A percentile compares a stretch with the other conserved stretches of the same genome.
Evolutionary conservation across 1,139 yeast genomes (phyloP).

Genomic region (Taiozyma onychis): DNA sequence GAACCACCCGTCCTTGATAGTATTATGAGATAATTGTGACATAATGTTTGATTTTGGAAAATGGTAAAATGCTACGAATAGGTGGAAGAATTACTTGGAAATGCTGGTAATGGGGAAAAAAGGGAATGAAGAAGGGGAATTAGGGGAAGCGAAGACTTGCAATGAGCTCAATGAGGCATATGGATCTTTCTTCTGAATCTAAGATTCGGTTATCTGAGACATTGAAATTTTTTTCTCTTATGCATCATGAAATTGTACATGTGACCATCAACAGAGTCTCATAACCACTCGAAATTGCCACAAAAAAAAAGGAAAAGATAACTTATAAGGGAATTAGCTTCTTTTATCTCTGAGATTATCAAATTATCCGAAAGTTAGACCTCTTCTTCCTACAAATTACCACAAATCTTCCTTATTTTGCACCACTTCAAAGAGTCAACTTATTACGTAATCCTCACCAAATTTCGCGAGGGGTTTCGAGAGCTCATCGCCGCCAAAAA

Average conservation of each 20-base stretch:
- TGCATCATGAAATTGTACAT: neutral
- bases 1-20: conserved; percentile 76
- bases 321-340: too few relatives aligned
- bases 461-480: neutral
- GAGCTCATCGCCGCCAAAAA: neutral
- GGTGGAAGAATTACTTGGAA: neutral
- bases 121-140: neutral
- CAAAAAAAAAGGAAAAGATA: too few relatives aligned
- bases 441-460: neutral
- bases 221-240: neutral
- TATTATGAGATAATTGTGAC: conserved; percentile 15
- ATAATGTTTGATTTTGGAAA: neutral
- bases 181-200: neutral
- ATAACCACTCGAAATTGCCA: too few relatives aligned
- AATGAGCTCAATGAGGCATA: neutral
- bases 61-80: neutral
- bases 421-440: too few relatives aligned
- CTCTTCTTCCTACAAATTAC: too few relatives aligned
- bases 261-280: neutral
- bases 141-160: neutral
- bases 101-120: neutral
- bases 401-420: too few relatives aligned
- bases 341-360: too few relatives aligned
- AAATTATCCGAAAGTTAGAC: too few relatives aligned
- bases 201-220: neutral